Evolutionary conservation across 108 stramenopile species (phyloP), one percentile per base, ranked within the genome.

Genomic region (Mediolabrus comicus): DNA sequence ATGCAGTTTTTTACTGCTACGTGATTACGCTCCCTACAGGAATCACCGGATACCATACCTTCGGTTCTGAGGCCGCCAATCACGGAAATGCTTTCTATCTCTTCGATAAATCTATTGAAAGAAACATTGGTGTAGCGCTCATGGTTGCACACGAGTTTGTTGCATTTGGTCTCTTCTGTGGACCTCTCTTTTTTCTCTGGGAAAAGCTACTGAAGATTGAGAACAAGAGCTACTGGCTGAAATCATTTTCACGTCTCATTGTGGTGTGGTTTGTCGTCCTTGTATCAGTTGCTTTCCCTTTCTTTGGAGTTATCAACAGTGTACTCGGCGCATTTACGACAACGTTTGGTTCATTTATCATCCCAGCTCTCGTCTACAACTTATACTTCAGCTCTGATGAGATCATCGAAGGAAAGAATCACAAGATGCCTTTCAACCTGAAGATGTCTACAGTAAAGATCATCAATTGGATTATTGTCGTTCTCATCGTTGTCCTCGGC

Each of bases 281-380:
- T 12, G 9, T 69, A 12, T 34, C 68, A n/a, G 41, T 69, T 4
- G 68, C 68, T 17, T 69, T 69, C 46, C 68, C 68, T 3, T 69
- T 69, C 35, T 69, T 58, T 39, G 68, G 68, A 12, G 58, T 58
- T 13, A 69, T 69, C 58, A 69, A n/a, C n/a, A n/a, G n/a, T n/a
- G n/a, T n/a, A n/a, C n/a, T n/a, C n/a, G n/a, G n/a, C n/a, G n/a
- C n/a, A n/a, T n/a, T n/a, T n/a, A n/a, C n/a, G n/a, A n/a, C n/a
- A n/a, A n/a, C n/a, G n/a, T n/a, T n/a, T n/a, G n/a, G n/a, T n/a
- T n/a, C n/a, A n/a, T n/a, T n/a, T n/a, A n/a, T n/a, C n/a, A n/a
- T n/a, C n/a, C n/a, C n/a, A n/a, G n/a, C n/a, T n/a, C n/a, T n/a
- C n/a, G n/a, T n/a, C n/a, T n/a, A n/a, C n/a, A n/a, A n/a, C 58